These are phyloP conservation scores for Suhomyces chickasaworum DNA, from an alignment of 1,139 yeast species.

Conservation along the genomic window DNA sequence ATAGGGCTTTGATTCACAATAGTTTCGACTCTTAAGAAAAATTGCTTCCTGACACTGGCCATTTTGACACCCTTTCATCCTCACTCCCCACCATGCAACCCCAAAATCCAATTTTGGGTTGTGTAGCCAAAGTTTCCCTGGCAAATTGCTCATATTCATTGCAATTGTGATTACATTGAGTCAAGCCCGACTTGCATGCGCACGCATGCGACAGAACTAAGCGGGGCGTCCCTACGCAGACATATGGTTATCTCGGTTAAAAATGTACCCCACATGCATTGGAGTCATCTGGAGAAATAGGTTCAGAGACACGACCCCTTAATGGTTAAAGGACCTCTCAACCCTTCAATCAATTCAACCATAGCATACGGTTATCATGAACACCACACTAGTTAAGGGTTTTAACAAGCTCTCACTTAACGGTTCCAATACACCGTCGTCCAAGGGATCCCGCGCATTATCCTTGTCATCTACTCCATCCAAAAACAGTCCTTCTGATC, in stretches of 20 bases:
- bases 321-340: constrained; percentile 5
- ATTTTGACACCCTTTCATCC: background rate
- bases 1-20: background rate
- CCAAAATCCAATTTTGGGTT: background rate
- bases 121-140: background rate
- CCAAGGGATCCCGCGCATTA: constrained; percentile 1
- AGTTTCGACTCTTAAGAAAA: background rate
- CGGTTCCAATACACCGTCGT: constrained; percentile 4
- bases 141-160: background rate
- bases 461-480: constrained; percentile 3
- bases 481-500: constrained; percentile 16
- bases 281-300: constrained; percentile 3
- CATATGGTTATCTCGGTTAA: constrained; percentile 6
- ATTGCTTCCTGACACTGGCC: background rate
- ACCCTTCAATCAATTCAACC: background rate
- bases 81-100: background rate
- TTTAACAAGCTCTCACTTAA: constrained; percentile 17
- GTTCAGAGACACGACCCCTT: constrained; percentile 6
- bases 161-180: background rate
- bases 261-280: constrained; percentile 14
- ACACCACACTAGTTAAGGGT: constrained; percentile 17
- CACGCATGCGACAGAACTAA: background rate
- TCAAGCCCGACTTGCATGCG: constrained; percentile 3
- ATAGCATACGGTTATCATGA: constrained; percentile 4
- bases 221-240: constrained; percentile 3